Evolutionary conservation across 345 rosid genomes (phyloP), one percentile per base, ranked within the genome.

Genomic region (Pseudoturritis turrita): DNA sequence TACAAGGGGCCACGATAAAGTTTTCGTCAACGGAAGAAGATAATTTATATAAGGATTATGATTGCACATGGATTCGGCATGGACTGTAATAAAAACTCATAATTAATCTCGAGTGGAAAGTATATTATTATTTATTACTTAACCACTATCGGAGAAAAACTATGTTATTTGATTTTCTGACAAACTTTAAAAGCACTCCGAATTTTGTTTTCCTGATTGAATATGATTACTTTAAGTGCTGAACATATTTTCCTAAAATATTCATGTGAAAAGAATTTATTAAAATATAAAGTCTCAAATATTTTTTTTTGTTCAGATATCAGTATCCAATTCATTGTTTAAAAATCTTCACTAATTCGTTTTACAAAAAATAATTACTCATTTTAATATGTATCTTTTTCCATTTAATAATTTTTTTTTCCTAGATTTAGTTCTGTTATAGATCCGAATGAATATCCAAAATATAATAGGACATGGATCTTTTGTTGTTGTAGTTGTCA

Each of bases 1-100:
- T 41, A 57, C 75, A 49, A 51, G 62, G 18, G 64, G 49, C 49
- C 71, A 55, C 64, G 77, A 54, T 62, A 10, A 17, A 41, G 22
- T 4, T 72, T 53, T 72, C 63, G 64, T 72, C 64, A 72, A 72
- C 56, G 71, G 19, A 44, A 13, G 35, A 47, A 35, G 17, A n/a
- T 53, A 5, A 44, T 33, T 54, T 62, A 19, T 41, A 8, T 1
- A 7, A 25, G 26, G 37, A 22, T 52, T 33, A 63, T 73, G 71
- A 54, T 54, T 54, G 51, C 77, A 65, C 50, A 55, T 73, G 71
- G 50, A 66, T 2, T 51, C 71, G 15, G 60, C 39, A 37, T 52
- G 60, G 71, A 51, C 37, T 39, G 59, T 65, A 23, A 45, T 61
- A n/a, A 45, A 18, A 29, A 45, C 13, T 22, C 7, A 14, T 9